Conservation (phyloP, 495 filamentous ascomycete genomes). For the Durotheca rogersii region DNA sequence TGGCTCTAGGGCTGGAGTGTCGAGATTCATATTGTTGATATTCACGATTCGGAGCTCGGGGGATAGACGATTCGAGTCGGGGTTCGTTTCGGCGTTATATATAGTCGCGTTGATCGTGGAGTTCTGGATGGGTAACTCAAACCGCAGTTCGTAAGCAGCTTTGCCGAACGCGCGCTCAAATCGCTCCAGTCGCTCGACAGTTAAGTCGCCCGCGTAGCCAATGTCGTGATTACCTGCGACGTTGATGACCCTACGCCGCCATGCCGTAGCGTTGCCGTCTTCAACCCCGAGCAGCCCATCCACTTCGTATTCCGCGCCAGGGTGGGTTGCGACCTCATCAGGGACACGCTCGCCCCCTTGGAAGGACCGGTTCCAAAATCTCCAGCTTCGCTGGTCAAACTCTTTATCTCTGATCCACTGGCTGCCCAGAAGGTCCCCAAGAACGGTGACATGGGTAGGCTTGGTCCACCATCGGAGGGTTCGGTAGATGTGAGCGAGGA, state of each 20-base stretch:
- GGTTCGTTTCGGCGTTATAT: constrained; percentile 37
- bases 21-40: constrained; percentile 88
- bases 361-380: constrained; percentile 87
- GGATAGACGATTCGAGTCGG: constrained; percentile 41
- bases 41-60: constrained; percentile 78
- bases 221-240: constrained; percentile 94
- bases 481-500: constrained; percentile 91
- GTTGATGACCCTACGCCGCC: constrained; percentile 78
- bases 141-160: constrained; percentile 81
- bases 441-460: constrained; percentile 84
- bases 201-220: constrained; percentile 90
- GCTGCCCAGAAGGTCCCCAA: constrained; percentile 92
- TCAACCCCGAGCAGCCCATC: constrained; percentile 51
- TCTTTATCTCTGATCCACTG: constrained; percentile 91
- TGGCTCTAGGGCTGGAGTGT: constrained; percentile 68
- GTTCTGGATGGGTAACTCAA: constrained; percentile 56
- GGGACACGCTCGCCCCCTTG: constrained; percentile 63
- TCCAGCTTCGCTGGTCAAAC: constrained; percentile 65
- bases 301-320: constrained; percentile 51
- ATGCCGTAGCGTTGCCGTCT: constrained; percentile 50
- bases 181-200: constrained; percentile 64
- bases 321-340: constrained; percentile 57
- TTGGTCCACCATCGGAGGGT: constrained; percentile 74
- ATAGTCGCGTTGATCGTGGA: constrained; percentile 34
- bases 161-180: constrained; percentile 84